These are phyloP conservation scores for Neocucurbitaria cava DNA, from an alignment of 2,329 filamentous ascomycete genomes.

Conservation along the genomic window DNA sequence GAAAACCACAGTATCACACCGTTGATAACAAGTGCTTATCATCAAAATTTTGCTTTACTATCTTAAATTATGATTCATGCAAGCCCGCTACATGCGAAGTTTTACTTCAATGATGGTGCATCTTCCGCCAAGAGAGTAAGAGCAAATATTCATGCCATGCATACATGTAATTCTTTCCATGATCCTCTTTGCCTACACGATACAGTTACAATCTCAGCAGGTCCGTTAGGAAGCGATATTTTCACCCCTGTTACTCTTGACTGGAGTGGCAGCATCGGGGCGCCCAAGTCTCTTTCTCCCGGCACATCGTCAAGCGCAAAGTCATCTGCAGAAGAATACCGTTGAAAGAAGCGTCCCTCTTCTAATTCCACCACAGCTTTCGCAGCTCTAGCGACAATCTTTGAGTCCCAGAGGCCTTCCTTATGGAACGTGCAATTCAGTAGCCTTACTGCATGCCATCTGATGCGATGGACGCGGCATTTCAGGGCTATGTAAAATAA, in stretches of 20 bases:
- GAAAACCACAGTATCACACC: not conserved
- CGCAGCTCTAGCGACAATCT: not conserved
- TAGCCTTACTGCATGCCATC: not conserved
- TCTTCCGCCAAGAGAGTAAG: not conserved
- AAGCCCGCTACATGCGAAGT: not conserved
- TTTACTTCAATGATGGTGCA: not conserved
- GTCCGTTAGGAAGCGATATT: not conserved
- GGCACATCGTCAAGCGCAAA: not conserved
- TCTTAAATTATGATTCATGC: not conserved
- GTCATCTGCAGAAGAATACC: not conserved
- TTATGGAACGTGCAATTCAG: not conserved
- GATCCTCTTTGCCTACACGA: not conserved
- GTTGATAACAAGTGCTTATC: not conserved
- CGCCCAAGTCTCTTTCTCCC: not conserved
- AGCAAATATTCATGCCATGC: not conserved
- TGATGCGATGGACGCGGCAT: not conserved
- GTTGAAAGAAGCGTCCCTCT: not conserved
- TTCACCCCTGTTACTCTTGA: not conserved
- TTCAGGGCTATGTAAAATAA: not conserved
- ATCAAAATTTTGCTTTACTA: no score
- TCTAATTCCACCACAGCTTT: not conserved
- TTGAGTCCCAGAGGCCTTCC: not conserved
- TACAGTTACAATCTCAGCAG: not conserved
- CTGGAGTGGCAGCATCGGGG: not conserved
- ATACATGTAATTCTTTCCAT: not conserved